Percentiles rank a stretch among this genome's conserved stretches.
Evolutionary conservation across 305 asterid genomes (phyloP).

Genomic region (Fraxinus greggii): DNA sequence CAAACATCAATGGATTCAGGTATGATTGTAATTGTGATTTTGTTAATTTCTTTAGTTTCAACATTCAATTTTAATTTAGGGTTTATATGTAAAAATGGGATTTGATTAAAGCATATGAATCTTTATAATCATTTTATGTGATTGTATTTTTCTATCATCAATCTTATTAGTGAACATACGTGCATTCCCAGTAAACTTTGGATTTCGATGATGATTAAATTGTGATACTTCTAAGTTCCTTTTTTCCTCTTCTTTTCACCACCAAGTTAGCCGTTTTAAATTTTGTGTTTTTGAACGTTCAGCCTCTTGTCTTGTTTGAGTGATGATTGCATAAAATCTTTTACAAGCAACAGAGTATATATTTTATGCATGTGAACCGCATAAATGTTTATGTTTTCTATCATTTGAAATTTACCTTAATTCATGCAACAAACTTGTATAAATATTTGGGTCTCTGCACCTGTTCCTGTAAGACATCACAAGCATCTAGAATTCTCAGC

Average conservation of each 20-base stretch:
- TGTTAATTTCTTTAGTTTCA: too few species aligned
- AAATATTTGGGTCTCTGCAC: not conserved
- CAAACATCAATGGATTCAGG: too few species aligned
- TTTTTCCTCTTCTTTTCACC: not conserved
- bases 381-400: not conserved
- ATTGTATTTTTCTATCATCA: too few species aligned
- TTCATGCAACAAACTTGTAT: not conserved
- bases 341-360: not conserved
- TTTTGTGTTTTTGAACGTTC: not conserved
- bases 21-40: too few species aligned
- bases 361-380: not conserved
- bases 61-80: too few species aligned
- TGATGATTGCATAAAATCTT: not conserved
- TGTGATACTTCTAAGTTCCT: not conserved
- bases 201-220: not conserved
- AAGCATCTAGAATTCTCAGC: conserved; percentile 19
- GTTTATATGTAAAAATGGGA: too few species aligned
- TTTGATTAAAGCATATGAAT: too few species aligned
- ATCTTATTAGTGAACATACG: not conserved
- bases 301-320: not conserved
- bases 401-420: not conserved
- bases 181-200: not conserved
- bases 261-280: not conserved
- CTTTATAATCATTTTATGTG: too few species aligned
- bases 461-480: conserved; percentile 18